Base-by-base conservation (phyloP, 164 flowering plant species). In the Piper longum region DNA sequence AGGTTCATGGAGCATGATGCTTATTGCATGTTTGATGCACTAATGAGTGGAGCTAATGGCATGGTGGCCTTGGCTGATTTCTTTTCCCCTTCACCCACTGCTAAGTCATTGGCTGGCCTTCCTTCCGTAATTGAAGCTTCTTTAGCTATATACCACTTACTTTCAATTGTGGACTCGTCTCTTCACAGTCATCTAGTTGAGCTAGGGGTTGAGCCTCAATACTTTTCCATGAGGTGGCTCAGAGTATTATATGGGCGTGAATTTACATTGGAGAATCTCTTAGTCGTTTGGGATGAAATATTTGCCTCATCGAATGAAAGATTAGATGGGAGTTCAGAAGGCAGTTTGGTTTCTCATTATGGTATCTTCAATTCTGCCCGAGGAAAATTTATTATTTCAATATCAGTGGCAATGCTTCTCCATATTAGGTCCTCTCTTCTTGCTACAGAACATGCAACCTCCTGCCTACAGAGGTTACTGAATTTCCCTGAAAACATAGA, bases 1-100 rank as follows among this genome's bases (percentile, higher is more conserved):
- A 88, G 85, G 65, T 93, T 90, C 69, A 79, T 90, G 85, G 99
- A 93, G 73, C 99, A 93, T 69, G 99, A 90, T 80, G 97, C 96
- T 3, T 93, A 86, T 72, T 86, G 85, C 69, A 88, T 93, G 97
- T 90, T 93, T 73, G 96, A 93, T 67, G 87, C 92, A 54, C 67
- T 90, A 70, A 89, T 93, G 99, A 80, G 79, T 73, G 96, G 97
- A 42, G 67, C 78, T 4, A 58, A 69, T 71, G 95, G 96, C 70
- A 82, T 76, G 5, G 86, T 90, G 69, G 78, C 95, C 55, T 85
- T 93, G 92, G 84, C 89, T 54, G 87, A 88, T 9, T 88, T 79
- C 63, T 93, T 85, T 75, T 80, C 86, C 62, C 82, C 80, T 0
- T 67, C 81, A 41, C 88, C 95, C 59, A 70, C 72, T 41, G 62